These are phyloP conservation scores for Candida cerambycidarum DNA, from an alignment of 805 yeast species.

Conservation along the genomic window DNA sequence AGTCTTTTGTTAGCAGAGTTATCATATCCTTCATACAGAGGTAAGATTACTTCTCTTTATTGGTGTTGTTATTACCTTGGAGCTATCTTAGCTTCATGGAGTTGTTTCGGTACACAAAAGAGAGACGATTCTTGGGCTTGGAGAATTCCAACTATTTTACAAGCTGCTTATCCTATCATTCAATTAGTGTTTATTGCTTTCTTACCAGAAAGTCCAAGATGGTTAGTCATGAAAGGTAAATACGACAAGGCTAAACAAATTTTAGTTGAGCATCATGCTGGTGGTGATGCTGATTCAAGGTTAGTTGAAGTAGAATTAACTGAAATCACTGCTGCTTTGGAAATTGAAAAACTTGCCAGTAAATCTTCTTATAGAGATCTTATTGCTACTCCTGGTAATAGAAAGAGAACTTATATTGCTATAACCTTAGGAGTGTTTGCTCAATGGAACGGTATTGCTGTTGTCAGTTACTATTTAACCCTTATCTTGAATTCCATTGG, in stretches of 20 bases:
- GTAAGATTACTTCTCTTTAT: constrained; percentile 28
- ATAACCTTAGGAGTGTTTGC: constrained; percentile 30
- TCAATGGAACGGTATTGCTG: constrained; percentile 50
- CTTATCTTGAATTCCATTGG: constrained; percentile 18
- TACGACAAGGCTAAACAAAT: constrained; percentile 27
- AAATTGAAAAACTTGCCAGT: constrained; percentile 36
- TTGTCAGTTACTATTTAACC: constrained; percentile 33
- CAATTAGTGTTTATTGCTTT: constrained; percentile 38
- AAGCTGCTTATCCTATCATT: constrained; percentile 47
- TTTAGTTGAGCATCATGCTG: constrained; percentile 10
- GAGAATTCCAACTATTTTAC: constrained; percentile 53
- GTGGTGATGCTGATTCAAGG: constrained; percentile 7
- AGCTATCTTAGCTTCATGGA: constrained; percentile 32
- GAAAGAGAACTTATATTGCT: constrained; percentile 37
- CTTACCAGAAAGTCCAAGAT: constrained; percentile 52
- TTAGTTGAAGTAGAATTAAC: constrained; percentile 32
- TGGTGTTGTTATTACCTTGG: constrained; percentile 52
- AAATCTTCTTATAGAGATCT: constrained; percentile 40
- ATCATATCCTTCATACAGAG: constrained; percentile 43
- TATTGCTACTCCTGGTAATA: constrained; percentile 35
- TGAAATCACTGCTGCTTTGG: constrained; percentile 41
- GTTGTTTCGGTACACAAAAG: constrained; percentile 26
- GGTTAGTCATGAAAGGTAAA: constrained; percentile 35
- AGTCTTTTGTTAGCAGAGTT: constrained; percentile 49
- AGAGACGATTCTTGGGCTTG: constrained; percentile 28